These are phyloP conservation scores for Articulospora tetracladia DNA, from an alignment of 495 filamentous ascomycete species.

Conservation along the genomic window DNA sequence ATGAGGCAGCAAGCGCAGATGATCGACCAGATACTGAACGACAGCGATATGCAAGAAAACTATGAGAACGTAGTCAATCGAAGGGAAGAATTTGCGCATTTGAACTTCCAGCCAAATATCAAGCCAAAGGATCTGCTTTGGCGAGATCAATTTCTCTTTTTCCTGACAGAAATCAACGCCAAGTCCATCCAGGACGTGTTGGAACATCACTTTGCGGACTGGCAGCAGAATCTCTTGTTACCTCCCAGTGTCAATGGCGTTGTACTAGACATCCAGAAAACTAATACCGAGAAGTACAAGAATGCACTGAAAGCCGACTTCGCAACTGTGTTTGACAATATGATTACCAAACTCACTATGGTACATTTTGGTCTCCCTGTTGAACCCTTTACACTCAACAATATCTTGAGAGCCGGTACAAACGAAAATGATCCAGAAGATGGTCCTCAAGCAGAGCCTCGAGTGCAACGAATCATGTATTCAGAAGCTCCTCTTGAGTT, in stretches of 20 bases:
- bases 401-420: slow-evolving; percentile 7
- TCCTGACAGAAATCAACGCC: neutral
- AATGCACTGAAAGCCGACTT: slow-evolving; percentile 4
- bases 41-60: neutral
- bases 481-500: slow-evolving; percentile 26
- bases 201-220: slow-evolving; percentile 21
- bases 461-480: slow-evolving; percentile 18
- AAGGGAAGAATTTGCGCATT: neutral
- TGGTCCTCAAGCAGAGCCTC: slow-evolving; percentile 4
- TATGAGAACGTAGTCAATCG: neutral
- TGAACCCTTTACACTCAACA: slow-evolving; percentile 15
- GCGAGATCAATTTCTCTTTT: neutral
- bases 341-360: slow-evolving; percentile 25
- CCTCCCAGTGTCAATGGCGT: slow-evolving; percentile 3
- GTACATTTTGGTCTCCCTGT: slow-evolving; percentile 25
- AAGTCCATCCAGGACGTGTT: slow-evolving; percentile 3
- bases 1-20: neutral
- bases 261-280: slow-evolving; percentile 12
- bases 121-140: neutral
- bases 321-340: slow-evolving; percentile 6
- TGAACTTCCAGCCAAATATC: neutral
- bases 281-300: slow-evolving; percentile 14
- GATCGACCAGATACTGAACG: neutral
- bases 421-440: slow-evolving; percentile 12
- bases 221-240: slow-evolving; percentile 7